Evolutionary conservation across 1,139 yeast genomes (phyloP).

Genomic region (Hemisphaericaspora xylofermentans): DNA sequence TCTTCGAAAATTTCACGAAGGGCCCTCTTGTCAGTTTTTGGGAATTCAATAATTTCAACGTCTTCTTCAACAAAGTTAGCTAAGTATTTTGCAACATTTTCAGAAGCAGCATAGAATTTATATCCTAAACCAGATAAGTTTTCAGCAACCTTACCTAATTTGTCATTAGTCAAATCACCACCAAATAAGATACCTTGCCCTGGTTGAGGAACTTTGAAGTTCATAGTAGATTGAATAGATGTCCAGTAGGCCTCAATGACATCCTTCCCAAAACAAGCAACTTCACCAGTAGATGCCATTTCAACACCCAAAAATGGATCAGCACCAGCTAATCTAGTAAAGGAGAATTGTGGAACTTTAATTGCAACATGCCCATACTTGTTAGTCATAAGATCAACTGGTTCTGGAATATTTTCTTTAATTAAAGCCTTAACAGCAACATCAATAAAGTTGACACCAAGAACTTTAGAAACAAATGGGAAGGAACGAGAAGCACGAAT

Average conservation of each 20-base stretch:
- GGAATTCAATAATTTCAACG: constrained; percentile 77
- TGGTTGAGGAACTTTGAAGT: constrained; percentile 89
- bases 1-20: constrained; percentile 90
- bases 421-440: constrained; percentile 88
- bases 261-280: constrained; percentile 91
- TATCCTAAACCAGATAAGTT: constrained; percentile 74
- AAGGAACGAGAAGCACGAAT: constrained; percentile 97
- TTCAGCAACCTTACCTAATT: constrained; percentile 71
- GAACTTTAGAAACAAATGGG: constrained; percentile 97
- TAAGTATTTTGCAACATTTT: constrained; percentile 69
- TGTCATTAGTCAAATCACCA: constrained; percentile 77
- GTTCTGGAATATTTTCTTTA: constrained; percentile 67
- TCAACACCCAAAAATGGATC: constrained; percentile 98
- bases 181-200: constrained; percentile 90
- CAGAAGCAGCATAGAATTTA: constrained; percentile 76
- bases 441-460: constrained; percentile 91
- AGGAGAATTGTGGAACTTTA: constrained; percentile 96
- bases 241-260: constrained; percentile 95
- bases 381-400: constrained; percentile 66
- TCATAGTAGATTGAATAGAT: constrained; percentile 94
- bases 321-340: constrained; percentile 97
- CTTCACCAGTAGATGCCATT: constrained; percentile 98
- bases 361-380: constrained; percentile 80
- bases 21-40: constrained; percentile 88
- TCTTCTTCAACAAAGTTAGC: constrained; percentile 44